These are phyloP conservation scores for Cornus suecica DNA, from an alignment of 148 eudicot genomes.

Conservation along the genomic window DNA sequence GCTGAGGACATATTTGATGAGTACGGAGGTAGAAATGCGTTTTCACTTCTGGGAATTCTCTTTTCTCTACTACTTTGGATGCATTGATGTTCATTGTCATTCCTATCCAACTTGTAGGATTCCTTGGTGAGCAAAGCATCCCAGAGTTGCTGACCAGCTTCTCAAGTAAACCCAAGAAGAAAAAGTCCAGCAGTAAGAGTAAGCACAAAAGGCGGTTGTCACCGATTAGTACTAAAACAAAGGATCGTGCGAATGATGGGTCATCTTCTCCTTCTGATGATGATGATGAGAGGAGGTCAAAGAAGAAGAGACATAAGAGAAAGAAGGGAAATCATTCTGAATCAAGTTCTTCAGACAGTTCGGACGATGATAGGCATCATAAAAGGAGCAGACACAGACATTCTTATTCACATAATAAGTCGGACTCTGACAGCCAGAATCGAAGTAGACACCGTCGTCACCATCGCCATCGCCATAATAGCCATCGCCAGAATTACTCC, in stretches of 20 bases:
- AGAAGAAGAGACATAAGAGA: slow-evolving; percentile 24
- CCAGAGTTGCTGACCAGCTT: slow-evolving; percentile 68
- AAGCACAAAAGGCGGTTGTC: slow-evolving; percentile 41
- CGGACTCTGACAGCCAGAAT: slow-evolving; percentile 18
- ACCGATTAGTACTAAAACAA: slow-evolving; percentile 11
- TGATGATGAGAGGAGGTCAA: slow-evolving; percentile 30
- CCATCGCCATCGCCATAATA: slow-evolving; percentile 13
- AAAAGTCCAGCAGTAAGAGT: slow-evolving; percentile 43
- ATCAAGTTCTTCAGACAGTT: slow-evolving; percentile 35
- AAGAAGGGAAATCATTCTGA: slow-evolving; percentile 33
- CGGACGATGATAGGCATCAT: slow-evolving; percentile 29
- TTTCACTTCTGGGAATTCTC: background rate
- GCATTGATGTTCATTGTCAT: slow-evolving; percentile 13
- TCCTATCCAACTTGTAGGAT: slow-evolving; percentile 45
- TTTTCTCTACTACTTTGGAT: background rate
- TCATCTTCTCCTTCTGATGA: slow-evolving; percentile 27
- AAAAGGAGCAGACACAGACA: slow-evolving; percentile 25
- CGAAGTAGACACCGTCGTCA: slow-evolving; percentile 15
- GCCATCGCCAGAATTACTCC: background rate
- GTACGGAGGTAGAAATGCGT: slow-evolving; percentile 76
- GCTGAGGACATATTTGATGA: slow-evolving; percentile 98
- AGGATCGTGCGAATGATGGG: slow-evolving; percentile 9
- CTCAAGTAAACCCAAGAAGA: slow-evolving; percentile 45
- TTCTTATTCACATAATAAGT: slow-evolving; percentile 26
- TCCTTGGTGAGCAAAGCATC: slow-evolving; percentile 57